These are phyloP conservation scores for Penicillium sp. DNA, from an alignment of 2,329 filamentous ascomycete species.

Conservation along the genomic window DNA sequence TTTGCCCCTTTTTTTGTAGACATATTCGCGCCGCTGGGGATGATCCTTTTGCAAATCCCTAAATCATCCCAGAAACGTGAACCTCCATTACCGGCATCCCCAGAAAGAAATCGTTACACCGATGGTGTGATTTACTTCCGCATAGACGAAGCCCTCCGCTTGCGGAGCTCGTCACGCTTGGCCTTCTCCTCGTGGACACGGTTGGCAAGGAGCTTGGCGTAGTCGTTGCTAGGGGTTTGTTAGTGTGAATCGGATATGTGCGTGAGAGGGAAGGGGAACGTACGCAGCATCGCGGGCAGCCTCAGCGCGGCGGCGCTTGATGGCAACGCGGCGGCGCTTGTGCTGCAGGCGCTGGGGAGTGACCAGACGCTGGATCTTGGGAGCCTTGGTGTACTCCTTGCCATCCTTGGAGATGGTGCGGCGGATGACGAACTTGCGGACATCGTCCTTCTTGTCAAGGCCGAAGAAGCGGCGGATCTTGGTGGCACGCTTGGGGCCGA, in stretches of 20 bases:
- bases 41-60: conserved; percentile 20
- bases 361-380: conserved; percentile 99
- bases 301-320: conserved; percentile 97
- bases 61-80: conserved; percentile 34
- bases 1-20: conserved; percentile 17
- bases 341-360: conserved; percentile 99
- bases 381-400: conserved; percentile 99
- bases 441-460: conserved; percentile 99
- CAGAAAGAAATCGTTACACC: conserved; percentile 30
- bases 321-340: conserved; percentile 96
- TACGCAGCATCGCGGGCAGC: conserved; percentile 98
- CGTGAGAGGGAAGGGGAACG: conserved; percentile 47
- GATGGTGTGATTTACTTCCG: conserved; percentile 61
- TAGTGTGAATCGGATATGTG: conserved; percentile 38
- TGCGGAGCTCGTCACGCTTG: conserved; percentile 87
- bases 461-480: conserved; percentile 99
- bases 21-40: conserved; percentile 24
- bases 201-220: conserved; percentile 92
- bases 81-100: conserved; percentile 34
- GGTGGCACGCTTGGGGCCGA: conserved; percentile 98
- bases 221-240: conserved; percentile 69
- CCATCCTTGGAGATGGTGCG: conserved; percentile 96
- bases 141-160: conserved; percentile 95
- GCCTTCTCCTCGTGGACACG: conserved; percentile 95
- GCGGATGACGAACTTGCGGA: conserved; percentile 99